Evolutionary conservation across 306 rosid genomes (phyloP), one percentile per base, ranked within the genome.

Genomic region (Mimosa pudica): DNA sequence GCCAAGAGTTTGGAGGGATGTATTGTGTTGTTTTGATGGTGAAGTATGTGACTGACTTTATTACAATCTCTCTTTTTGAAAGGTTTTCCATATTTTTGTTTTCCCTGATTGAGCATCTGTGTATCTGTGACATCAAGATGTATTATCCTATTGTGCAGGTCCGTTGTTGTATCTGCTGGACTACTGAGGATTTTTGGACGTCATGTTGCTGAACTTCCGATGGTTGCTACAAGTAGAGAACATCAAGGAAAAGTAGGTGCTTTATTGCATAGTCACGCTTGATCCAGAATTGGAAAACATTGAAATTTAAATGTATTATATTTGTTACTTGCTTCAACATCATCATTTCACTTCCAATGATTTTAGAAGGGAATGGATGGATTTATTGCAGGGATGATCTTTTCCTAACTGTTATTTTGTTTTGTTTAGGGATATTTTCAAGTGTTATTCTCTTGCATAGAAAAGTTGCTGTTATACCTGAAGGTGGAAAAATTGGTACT

Each of bases 1-100:
- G 97, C 47, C 99, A 96, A 84, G 99, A 96, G 84, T 96, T 96
- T 70, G 99, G 99, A 36, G 99, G 99, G 70, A 96, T 96, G 99
- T 93, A 91, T 84, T 96, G 99, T 82, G 87, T 96, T n/a, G 99
- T 96, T 67, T 85, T 96, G 84, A 91, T 76, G 48, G 96, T 93
- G 87, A 89, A 92, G 99, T 96, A 93, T 14, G 92, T 58, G 65
- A 7, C 78, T 84, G 36, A 79, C 68, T 74, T 45, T 68, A 11
- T 35, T 35, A 18, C 3, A 18, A n/a, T 33, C 45, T 82, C 36
- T 63, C 11, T 32, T 62, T 62, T 62, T 24, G 32, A 57, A 57
- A 57, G 33, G 33, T 57, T 57, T 57, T n/a, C 62, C 2, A 6
- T 55, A 55, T 7, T 55, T n/a, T n/a, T 54, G 61, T 54, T n/a